A percentile compares a stretch with the other conserved stretches of the same genome.
Evolutionary conservation across 305 asterid species (phyloP).

Genomic region (Coffea humblotiana): DNA sequence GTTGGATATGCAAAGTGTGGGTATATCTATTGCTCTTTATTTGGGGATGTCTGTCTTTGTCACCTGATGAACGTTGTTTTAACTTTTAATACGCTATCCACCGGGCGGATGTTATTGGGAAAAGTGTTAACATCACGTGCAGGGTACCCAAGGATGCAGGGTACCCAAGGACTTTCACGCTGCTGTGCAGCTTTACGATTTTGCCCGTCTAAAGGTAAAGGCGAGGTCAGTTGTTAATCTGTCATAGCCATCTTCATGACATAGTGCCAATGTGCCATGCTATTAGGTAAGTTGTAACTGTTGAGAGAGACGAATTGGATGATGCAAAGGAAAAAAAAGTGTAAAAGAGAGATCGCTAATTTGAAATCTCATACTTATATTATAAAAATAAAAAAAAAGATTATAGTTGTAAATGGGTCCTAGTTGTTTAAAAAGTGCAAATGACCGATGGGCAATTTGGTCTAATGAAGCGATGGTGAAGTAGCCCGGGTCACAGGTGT

Average conservation of each 20-base stretch:
- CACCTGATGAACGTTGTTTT: no score
- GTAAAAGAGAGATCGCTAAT: no score
- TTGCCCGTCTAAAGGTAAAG: neutral
- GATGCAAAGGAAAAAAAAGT: no score
- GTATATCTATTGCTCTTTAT: neutral
- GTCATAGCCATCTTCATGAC: neutral
- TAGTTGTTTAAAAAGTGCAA: neutral
- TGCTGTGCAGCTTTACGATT: slow-evolving; percentile 10
- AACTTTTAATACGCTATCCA: neutral
- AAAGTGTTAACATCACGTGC: slow-evolving; percentile 19
- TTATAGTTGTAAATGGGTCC: no score
- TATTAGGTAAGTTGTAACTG: no score
- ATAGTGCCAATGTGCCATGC: neutral
- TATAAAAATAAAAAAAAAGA: no score
- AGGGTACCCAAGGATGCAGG: slow-evolving; percentile 13
- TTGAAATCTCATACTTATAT: no score
- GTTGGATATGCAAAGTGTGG: neutral
- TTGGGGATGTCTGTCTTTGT: no score
- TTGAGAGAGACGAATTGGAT: no score
- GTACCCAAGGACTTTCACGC: slow-evolving; percentile 5
- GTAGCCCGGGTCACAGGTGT: slow-evolving; percentile 1
- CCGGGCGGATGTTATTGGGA: neutral
- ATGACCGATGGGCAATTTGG: neutral
- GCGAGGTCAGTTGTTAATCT: neutral
- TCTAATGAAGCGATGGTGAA: neutral